A percentile compares a stretch with the other conserved stretches of the same genome.
These are phyloP conservation scores for Lasiodiplodia citricola DNA, from an alignment of 2,329 filamentous ascomycete genomes.

Conservation along the genomic window DNA sequence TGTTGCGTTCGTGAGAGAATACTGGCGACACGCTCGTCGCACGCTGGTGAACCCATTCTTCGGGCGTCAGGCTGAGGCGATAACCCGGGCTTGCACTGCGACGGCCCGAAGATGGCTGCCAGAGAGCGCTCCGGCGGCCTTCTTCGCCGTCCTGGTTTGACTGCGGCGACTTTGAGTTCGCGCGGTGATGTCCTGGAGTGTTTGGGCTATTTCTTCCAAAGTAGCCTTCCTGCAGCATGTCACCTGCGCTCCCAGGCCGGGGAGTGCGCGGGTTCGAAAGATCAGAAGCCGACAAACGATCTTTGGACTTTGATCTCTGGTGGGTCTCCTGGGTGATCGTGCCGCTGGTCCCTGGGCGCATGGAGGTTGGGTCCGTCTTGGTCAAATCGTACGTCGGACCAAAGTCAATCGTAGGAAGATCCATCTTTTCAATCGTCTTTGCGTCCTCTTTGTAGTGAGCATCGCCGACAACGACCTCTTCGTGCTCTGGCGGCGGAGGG, in stretches of 20 bases:
- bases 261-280: slow-evolving; percentile 14
- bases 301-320: slow-evolving; percentile 1
- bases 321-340: slow-evolving; percentile 47
- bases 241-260: slow-evolving; percentile 31
- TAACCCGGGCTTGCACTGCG: slow-evolving; percentile 21
- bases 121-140: slow-evolving; percentile 70
- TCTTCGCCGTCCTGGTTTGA: slow-evolving; percentile 39
- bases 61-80: slow-evolving; percentile 63
- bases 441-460: slow-evolving; percentile 46
- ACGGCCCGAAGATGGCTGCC: slow-evolving; percentile 66
- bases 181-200: slow-evolving; percentile 50
- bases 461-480: slow-evolving; percentile 55
- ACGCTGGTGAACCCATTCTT: slow-evolving; percentile 84
- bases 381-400: slow-evolving; percentile 79
- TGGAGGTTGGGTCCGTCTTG: slow-evolving; percentile 54
- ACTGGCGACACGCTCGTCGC: slow-evolving; percentile 63
- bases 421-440: slow-evolving; percentile 46
- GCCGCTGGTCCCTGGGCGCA: slow-evolving; percentile 62
- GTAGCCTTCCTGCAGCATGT: slow-evolving; percentile 39
- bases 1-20: slow-evolving; percentile 29
- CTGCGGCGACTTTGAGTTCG: slow-evolving; percentile 38
- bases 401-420: slow-evolving; percentile 81
- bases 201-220: slow-evolving; percentile 43
- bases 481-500: slow-evolving; percentile 41
- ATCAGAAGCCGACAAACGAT: slow-evolving; percentile 15